Evolutionary conservation across 2,329 filamentous ascomycete genomes (phyloP), one percentile per base, ranked within the genome.

Genomic region (Hypoxylon sp.): DNA sequence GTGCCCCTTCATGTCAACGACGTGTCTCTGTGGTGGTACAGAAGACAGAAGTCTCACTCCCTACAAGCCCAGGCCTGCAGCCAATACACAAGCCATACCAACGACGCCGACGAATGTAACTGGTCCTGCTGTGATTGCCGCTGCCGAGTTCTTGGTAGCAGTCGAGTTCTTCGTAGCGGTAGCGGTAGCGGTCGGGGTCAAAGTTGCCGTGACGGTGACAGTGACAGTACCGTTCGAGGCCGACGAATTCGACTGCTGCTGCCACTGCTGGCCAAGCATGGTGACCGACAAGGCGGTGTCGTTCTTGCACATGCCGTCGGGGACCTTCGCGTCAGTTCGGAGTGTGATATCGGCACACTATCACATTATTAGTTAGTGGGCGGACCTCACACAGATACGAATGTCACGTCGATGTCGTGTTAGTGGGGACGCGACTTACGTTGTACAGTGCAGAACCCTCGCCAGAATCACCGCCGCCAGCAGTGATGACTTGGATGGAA

Each of bases 321-420:
- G 81, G 7, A 80, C 77, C 17, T 83, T 81, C 3, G 86, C 82
- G 10, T 81, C 80, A 56, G 81, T 80, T 32, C 84, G 85, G 80
- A 94, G 90, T 25, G 87, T 89, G 71, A 94, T 87, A 73, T 94
- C 91, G 75, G 91, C 90, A 78, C 92, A 94, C 89, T 91, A 34
- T 51, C 17, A 19, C 25, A 32, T 38, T 46, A 19, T 66, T 59
- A 49, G 49, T 59, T 38, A 48, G 38, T 38, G 50, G 9, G 11
- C 2, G 5, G 43, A 56, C 32, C 30, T 60, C 50, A 48, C 21
- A 46, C 30, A 48, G 11, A 25, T 49, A 55, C 38, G 14, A 34
- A 11, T 45, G 38, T 43, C 38, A 43, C 34, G 51, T 55, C n/a
- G 25, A 55, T 57, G 30, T 59, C 11, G 63, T 76, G 59, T 56